These are phyloP conservation scores for Scutellaria galericulata DNA, from an alignment of 257 asterid species.

Conservation along the genomic window DNA sequence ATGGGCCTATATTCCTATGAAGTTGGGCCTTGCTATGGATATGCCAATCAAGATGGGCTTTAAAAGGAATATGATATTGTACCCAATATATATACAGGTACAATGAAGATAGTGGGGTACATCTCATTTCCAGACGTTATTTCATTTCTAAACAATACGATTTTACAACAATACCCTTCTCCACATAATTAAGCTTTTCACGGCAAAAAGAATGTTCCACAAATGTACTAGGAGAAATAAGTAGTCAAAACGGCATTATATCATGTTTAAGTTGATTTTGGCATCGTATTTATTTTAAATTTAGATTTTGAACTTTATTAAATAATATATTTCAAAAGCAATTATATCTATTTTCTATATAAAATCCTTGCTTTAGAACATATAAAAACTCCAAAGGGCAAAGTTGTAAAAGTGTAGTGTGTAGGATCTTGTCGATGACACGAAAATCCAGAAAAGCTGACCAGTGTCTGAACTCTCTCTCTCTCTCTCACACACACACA, in stretches of 20 bases:
- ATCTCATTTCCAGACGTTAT: slow-evolving; percentile 24
- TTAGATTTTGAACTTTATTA: too few species aligned
- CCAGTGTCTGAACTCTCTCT: slow-evolving; percentile 33
- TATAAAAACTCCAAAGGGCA: slow-evolving; percentile 29
- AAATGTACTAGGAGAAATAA: background rate
- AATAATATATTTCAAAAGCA: too few species aligned
- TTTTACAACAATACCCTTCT: slow-evolving; percentile 27
- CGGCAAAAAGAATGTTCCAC: background rate
- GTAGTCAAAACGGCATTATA: background rate
- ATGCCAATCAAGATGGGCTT: slow-evolving; percentile 20
- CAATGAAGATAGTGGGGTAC: slow-evolving; percentile 36
- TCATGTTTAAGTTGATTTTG: too few species aligned
- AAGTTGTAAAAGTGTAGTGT: slow-evolving; percentile 28
- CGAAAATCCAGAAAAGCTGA: slow-evolving; percentile 46
- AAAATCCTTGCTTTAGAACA: too few species aligned
- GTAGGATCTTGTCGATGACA: slow-evolving; percentile 26
- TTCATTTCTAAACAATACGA: background rate
- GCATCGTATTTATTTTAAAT: too few species aligned
- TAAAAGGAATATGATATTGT: background rate
- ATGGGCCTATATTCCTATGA: slow-evolving; percentile 1
- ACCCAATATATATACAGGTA: background rate
- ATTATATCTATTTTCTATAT: too few species aligned
- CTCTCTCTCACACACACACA: slow-evolving; percentile 11
- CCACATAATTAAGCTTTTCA: background rate
- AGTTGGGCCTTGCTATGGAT: slow-evolving; percentile 16